Base-by-base conservation (phyloP, 1,139 yeast genomes). In the Nadsonia starkeyi-henricii region DNA sequence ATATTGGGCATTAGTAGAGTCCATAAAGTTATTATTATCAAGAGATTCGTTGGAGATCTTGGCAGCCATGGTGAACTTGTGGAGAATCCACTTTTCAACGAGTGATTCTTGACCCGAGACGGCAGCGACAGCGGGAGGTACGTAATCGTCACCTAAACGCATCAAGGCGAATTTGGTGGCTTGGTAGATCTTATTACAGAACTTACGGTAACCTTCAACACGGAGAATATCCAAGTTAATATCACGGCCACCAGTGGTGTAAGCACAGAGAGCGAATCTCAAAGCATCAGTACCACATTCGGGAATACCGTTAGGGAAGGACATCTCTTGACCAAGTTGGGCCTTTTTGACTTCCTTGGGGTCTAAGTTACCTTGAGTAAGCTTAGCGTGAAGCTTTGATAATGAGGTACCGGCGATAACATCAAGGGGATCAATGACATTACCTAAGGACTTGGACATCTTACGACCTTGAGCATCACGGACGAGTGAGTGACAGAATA, bases 381-480 rank as follows among this genome's bases (percentile, higher is more conserved):
- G 74, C 68, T 88, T 83, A 55, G 79, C 83, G 66, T 89, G 95
- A 62, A 91, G 75, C 18, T 73, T 77, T 60, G 85, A 79, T 59
- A 91, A 74, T 28, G 86, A 72, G 54, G 86, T 85, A 73, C 98
- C 98, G 52, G 74, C 64, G 57, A 93, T 88, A 51, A 91, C 97
- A 66, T 91, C 97, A 58, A 83, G 75, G 54, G 98, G 98, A 69
- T 91, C 97, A 61, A 91, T 71, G 54, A 91, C 98, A 60, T 91
- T 91, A 69, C 98, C 98, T 58, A 91, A 74, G 51, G 96, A 86
- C 71, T 91, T 91, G 55, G 97, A 89, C 97, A 89, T 91, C 71
- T 91, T 91, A 68, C 98, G 83, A 57, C 98, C 98, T 69, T 91
- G 98, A 50, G 98, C 95, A 69, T 91, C 98, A 71, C 98, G 88